phyloP scores from a whole-genome alignment of 176 grass and related monocot species.

The Raddia distichophylla region DNA sequence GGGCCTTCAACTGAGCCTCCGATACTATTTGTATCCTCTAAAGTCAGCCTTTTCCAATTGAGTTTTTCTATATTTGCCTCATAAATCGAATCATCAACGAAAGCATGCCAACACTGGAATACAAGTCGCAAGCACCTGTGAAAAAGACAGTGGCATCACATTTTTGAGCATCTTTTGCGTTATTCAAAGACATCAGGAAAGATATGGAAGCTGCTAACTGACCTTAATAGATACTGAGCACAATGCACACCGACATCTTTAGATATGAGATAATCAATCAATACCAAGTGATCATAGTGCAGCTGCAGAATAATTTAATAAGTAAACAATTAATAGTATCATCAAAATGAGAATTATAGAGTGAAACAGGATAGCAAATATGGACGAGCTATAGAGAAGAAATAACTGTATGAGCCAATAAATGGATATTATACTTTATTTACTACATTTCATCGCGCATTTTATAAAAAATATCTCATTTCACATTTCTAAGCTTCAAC shows the following conservation, averaged over 20 bases:
- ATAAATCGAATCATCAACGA: conserved; percentile 58
- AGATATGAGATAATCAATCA: conserved; percentile 95
- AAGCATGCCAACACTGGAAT: conserved; percentile 72
- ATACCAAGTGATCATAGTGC: conserved; percentile 91
- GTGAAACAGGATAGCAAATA: conserved; percentile 27
- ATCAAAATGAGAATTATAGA: conserved; percentile 18
- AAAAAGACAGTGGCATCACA: conserved; percentile 30
- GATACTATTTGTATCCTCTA: conserved; percentile 37
- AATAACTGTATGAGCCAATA: not conserved
- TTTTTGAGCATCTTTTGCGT: not conserved
- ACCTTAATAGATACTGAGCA: conserved; percentile 89
- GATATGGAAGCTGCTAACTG: conserved; percentile 29
- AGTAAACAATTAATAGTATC: conserved; percentile 32
- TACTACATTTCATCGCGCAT: not conserved
- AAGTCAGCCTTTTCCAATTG: conserved; percentile 62
- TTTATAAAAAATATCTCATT: not conserved
- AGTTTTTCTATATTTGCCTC: conserved; percentile 43
- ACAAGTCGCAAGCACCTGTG: conserved; percentile 74
- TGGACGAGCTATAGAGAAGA: conserved; percentile 3
- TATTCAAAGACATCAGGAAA: conserved; percentile 12
- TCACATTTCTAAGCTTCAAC: conserved; percentile 12
- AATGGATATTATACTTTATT: conserved; percentile 21
- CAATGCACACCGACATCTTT: conserved; percentile 79
- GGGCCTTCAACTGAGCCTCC: conserved; percentile 29
- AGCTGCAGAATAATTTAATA: conserved; percentile 65